Conservation (phyloP, 2,329 filamentous ascomycete species). For the Trichoderma semiorbis region DNA sequence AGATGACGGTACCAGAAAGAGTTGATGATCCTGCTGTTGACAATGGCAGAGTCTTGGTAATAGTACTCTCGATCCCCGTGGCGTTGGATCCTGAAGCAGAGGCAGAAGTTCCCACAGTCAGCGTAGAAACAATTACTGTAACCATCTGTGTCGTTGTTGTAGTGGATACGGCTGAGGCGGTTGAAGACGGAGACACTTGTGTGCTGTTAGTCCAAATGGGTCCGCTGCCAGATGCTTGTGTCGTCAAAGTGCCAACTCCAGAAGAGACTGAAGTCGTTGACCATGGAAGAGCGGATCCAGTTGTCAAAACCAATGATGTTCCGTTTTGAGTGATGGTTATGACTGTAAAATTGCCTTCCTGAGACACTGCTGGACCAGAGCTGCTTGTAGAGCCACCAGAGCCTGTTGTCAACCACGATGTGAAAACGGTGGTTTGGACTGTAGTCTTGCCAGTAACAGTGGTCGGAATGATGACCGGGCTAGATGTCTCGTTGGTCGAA, state of each 20-base stretch:
- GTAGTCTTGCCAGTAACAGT: background rate
- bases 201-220: slow-evolving; percentile 18
- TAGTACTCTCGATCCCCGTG: background rate
- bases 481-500: background rate
- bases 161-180: background rate
- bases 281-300: slow-evolving; percentile 15
- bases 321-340: slow-evolving; percentile 16
- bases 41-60: background rate
- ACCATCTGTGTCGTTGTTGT: slow-evolving; percentile 13
- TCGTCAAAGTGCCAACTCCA: background rate
- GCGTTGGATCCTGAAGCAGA: background rate
- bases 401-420: slow-evolving; percentile 17
- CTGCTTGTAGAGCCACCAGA: background rate
- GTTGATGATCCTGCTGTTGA: slow-evolving; percentile 1
- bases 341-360: slow-evolving; percentile 20
- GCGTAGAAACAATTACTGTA: slow-evolving; percentile 9
- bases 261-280: slow-evolving; percentile 22
- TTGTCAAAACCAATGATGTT: slow-evolving; percentile 13
- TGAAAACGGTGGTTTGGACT: slow-evolving; percentile 10
- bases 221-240: background rate
- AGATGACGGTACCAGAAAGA: background rate
- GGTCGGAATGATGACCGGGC: background rate
- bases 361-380: slow-evolving; percentile 12
- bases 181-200: background rate
- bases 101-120: background rate